phyloP scores from a whole-genome alignment of 2,329 filamentous ascomycete genomes.

The Aspergillus ibericus region DNA sequence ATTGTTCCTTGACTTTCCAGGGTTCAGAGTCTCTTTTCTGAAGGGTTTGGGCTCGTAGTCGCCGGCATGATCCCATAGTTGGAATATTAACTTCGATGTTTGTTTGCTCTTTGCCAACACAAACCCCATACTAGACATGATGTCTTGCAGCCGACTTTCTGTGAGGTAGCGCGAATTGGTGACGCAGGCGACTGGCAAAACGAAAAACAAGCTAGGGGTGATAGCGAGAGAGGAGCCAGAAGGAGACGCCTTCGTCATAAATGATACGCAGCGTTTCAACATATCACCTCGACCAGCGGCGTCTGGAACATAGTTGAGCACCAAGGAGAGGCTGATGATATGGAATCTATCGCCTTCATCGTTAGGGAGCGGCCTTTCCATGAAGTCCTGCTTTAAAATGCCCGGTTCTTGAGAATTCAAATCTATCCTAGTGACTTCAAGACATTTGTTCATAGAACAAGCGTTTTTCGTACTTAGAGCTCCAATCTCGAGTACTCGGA shows the following conservation, averaged over 20 bases:
- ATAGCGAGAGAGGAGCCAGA: conserved; percentile 26
- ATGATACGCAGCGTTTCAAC: conserved; percentile 72
- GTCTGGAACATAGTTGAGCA: conserved; percentile 91
- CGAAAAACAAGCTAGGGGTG: conserved; percentile 71
- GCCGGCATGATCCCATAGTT: conserved; percentile 68
- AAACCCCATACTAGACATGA: conserved; percentile 80
- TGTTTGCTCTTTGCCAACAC: conserved; percentile 64
- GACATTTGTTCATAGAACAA: conserved; percentile 69
- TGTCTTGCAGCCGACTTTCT: conserved; percentile 63
- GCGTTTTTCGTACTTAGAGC: conserved; percentile 81
- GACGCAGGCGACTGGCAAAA: conserved; percentile 84
- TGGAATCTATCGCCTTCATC: conserved; percentile 69
- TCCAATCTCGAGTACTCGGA: conserved; percentile 83
- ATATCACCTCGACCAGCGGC: conserved; percentile 75
- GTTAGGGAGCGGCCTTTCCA: conserved; percentile 74
- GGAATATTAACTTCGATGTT: conserved; percentile 83
- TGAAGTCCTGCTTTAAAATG: conserved; percentile 90
- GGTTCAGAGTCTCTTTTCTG: conserved; percentile 73
- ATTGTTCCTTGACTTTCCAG: conserved; percentile 80
- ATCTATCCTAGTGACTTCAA: conserved; percentile 82
- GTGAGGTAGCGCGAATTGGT: conserved; percentile 89
- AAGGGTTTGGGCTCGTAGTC: conserved; percentile 45
- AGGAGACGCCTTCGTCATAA: conserved; percentile 53
- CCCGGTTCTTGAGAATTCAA: conserved; percentile 76
- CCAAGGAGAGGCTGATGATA: conserved; percentile 85